Base-by-base conservation (phyloP, 2,329 filamentous ascomycete genomes). In the Phialocephala sp. region DNA sequence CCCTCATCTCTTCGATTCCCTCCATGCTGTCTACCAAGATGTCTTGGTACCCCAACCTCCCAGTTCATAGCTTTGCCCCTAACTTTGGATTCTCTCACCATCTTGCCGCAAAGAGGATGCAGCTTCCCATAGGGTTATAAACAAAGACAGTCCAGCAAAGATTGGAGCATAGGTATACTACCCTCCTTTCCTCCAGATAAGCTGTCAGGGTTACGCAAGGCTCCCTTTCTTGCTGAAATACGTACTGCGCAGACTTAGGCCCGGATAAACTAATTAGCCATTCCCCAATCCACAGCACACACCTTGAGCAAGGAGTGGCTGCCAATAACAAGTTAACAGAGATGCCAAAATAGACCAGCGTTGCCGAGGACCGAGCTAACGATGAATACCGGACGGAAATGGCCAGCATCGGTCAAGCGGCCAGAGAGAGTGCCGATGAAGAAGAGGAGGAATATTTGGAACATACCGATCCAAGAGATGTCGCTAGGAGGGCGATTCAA, bases 81-180 rank as follows among this genome's bases (percentile, higher is more conserved):
- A 72, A 63, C 68, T 75, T 73, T 8, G 78, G 79, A 47, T 77
- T 73, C 63, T 78, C 79, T 6, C 73, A 74, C 52, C 79, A 68
- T 63, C 82, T 77, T 8, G 81, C 78, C 18, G 73, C 77, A 20
- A 79, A 59, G 67, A 85, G 70, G 3, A 82, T 75, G n/a, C 77
- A 61, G 32, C 75, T 74, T 35, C 83, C 84, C 6, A 79, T 70
- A n/a, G n/a, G n/a, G n/a, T n/a, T n/a, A n/a, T n/a, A 20, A 83
- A 65, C 63, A 86, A 76, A 15, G 77, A 76, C 59, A 75, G 72
- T 0, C 80, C 84, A 50, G 83, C 80, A 73, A 84, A 85, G 64
- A 83, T 78, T 75, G 86, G 83, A 18, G 83, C 81, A 70, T 82
- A 82, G 41, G 83, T 65, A 72, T 83, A 87, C 8, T 76, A 70